phyloP scores from a whole-genome alignment of 2,329 filamentous ascomycete species.

The Calycina marina region DNA sequence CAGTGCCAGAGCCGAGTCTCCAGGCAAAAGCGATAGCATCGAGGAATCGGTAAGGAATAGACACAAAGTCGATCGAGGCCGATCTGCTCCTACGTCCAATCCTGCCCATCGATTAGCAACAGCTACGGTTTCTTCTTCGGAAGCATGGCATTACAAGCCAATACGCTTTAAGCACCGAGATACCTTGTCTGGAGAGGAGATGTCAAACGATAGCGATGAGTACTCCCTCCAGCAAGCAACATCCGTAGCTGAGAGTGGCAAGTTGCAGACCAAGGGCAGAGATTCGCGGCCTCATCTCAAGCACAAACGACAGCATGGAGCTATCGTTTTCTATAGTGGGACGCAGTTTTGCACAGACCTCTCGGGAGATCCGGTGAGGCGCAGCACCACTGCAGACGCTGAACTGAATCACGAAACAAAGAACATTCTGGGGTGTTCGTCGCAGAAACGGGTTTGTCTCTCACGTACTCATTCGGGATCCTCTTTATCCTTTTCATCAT shows the following conservation, averaged over 20 bases:
- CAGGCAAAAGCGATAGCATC: slow-evolving; percentile 13
- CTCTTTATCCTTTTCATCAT: slow-evolving; percentile 31
- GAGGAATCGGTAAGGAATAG: slow-evolving; percentile 15
- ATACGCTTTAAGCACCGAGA: too few species aligned
- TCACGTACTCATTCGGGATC: slow-evolving; percentile 36
- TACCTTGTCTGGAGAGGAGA: too few species aligned
- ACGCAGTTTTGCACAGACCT: slow-evolving; percentile 71
- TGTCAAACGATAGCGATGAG: too few species aligned
- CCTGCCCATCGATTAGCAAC: too few species aligned
- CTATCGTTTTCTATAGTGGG: slow-evolving; percentile 73
- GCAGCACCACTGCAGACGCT: slow-evolving; percentile 5
- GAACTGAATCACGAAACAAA: neutral
- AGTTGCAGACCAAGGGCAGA: too few species aligned
- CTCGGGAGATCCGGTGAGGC: slow-evolving; percentile 45
- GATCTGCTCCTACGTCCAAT: too few species aligned
- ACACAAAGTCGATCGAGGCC: too few species aligned
- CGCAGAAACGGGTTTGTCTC: slow-evolving; percentile 6
- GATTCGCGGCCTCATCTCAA: too few species aligned
- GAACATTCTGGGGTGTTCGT: neutral
- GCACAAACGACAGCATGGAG: slow-evolving; percentile 54
- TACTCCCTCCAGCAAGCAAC: too few species aligned
- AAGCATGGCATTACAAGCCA: too few species aligned
- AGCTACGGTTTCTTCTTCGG: too few species aligned
- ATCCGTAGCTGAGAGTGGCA: too few species aligned
- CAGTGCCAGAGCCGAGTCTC: slow-evolving; percentile 30